phyloP scores from a whole-genome alignment of 2,329 filamentous ascomycete genomes.

The Microdochium nivale region DNA sequence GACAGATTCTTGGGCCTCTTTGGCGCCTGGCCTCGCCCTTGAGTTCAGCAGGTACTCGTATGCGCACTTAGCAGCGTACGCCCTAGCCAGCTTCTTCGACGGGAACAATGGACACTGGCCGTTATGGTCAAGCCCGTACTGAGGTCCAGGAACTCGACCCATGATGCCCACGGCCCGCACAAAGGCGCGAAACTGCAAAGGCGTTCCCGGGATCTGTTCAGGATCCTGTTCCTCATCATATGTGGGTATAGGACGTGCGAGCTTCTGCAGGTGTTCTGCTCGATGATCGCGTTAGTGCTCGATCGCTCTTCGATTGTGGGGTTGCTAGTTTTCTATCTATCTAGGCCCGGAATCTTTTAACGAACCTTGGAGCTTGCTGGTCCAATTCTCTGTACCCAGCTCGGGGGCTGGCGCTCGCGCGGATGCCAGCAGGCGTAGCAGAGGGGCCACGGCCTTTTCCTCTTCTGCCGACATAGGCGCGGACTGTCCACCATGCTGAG shows the following conservation, averaged over 20 bases:
- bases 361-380: constrained; percentile 28
- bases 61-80: constrained; percentile 41
- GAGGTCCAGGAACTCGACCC: constrained; percentile 13
- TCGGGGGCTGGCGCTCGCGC: constrained; percentile 1
- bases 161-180: constrained; percentile 15
- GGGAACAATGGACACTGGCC: constrained; percentile 25
- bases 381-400: constrained; percentile 24
- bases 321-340: too few relatives aligned
- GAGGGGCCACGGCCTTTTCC: constrained; percentile 11
- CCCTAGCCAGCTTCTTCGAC: constrained; percentile 44
- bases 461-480: not conserved
- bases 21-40: constrained; percentile 16
- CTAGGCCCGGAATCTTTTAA: not conserved
- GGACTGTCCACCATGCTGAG: not conserved
- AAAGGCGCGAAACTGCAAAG: constrained; percentile 13
- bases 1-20: constrained; percentile 6
- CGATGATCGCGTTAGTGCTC: too few relatives aligned
- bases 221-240: not conserved
- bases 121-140: constrained; percentile 18
- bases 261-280: not conserved
- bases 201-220: constrained; percentile 1
- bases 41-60: constrained; percentile 27
- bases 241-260: not conserved
- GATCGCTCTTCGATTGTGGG: too few relatives aligned
- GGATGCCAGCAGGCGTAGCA: not conserved